Evolutionary conservation across 2,329 filamentous ascomycete species (phyloP).

Genomic region (Amphichorda felina): DNA sequence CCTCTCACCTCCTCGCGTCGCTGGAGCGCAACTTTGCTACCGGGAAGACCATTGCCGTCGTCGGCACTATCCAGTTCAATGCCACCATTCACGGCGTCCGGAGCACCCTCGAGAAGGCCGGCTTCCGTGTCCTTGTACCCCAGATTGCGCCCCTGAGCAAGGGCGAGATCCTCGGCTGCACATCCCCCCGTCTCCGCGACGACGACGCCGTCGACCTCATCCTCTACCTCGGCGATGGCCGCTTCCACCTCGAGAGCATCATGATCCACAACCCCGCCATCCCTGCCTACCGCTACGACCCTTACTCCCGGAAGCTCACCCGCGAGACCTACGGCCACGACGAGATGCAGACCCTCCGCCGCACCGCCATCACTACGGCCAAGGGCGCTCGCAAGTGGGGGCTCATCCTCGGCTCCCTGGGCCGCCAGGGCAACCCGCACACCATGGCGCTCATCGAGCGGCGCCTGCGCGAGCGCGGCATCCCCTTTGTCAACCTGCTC

Average conservation of each 20-base stretch:
- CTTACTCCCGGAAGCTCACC: slow-evolving; percentile 85
- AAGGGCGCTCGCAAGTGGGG: slow-evolving; percentile 81
- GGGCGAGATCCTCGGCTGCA: slow-evolving; percentile 96
- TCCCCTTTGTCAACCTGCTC: slow-evolving; percentile 75
- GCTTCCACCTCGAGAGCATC: slow-evolving; percentile 93
- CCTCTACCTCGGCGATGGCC: slow-evolving; percentile 81
- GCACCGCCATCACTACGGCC: slow-evolving; percentile 64
- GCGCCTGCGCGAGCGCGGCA: slow-evolving; percentile 56
- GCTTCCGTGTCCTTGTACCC: slow-evolving; percentile 76
- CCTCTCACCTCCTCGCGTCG: slow-evolving; percentile 72
- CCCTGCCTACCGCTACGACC: slow-evolving; percentile 92
- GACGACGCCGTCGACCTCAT: slow-evolving; percentile 59
- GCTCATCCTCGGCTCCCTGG: slow-evolving; percentile 83
- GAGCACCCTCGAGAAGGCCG: slow-evolving; percentile 65
- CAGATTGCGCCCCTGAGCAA: slow-evolving; percentile 89
- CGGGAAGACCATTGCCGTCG: slow-evolving; percentile 80
- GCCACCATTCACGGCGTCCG: slow-evolving; percentile 84
- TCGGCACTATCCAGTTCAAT: slow-evolving; percentile 98
- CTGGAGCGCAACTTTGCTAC: slow-evolving; percentile 78
- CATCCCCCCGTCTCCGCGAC: slow-evolving; percentile 59
- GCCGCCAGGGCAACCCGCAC: slow-evolving; percentile 89
- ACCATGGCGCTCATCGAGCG: slow-evolving; percentile 81
- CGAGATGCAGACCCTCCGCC: slow-evolving; percentile 75
- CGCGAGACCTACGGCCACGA: slow-evolving; percentile 86
- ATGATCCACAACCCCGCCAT: slow-evolving; percentile 97